Evolutionary conservation across 1,284 basidiomycete species (phyloP).

Genomic region (Heterobasidion annosum): DNA sequence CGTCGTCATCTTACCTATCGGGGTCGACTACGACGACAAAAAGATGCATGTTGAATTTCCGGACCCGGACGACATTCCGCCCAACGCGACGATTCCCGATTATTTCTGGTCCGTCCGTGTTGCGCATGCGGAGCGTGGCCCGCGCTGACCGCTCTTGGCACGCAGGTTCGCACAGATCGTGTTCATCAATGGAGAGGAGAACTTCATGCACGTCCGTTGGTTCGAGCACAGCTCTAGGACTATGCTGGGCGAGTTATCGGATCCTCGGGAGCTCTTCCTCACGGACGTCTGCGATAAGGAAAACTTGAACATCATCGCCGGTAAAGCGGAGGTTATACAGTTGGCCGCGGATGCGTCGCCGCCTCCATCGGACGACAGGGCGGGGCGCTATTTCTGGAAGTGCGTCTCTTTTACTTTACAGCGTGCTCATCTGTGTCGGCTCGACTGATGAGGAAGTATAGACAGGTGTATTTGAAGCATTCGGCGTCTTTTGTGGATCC

Average conservation of each 20-base stretch:
- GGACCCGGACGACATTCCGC: conserved; percentile 21
- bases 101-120: conserved; percentile 47
- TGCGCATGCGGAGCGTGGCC: not conserved
- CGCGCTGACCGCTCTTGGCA: not conserved
- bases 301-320: conserved; percentile 28
- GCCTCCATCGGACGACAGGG: not conserved
- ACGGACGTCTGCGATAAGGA: conserved; percentile 42
- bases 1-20: conserved; percentile 20
- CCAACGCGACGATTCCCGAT: conserved; percentile 31
- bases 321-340: conserved; percentile 29
- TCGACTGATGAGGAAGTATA: conserved; percentile 4
- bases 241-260: conserved; percentile 43
- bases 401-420: conserved; percentile 18
- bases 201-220: conserved; percentile 57
- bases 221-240: conserved; percentile 56
- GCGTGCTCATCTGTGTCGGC: not conserved
- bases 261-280: conserved; percentile 58
- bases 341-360: not conserved
- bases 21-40: conserved; percentile 16
- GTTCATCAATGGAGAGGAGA: conserved; percentile 32
- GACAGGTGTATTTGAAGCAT: conserved; percentile 17
- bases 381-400: conserved; percentile 47
- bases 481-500: conserved; percentile 24
- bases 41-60: conserved; percentile 14
- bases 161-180: conserved; percentile 60